phyloP scores from a whole-genome alignment of 2,329 filamentous ascomycete genomes.

The Trichocomaceae sp. region DNA sequence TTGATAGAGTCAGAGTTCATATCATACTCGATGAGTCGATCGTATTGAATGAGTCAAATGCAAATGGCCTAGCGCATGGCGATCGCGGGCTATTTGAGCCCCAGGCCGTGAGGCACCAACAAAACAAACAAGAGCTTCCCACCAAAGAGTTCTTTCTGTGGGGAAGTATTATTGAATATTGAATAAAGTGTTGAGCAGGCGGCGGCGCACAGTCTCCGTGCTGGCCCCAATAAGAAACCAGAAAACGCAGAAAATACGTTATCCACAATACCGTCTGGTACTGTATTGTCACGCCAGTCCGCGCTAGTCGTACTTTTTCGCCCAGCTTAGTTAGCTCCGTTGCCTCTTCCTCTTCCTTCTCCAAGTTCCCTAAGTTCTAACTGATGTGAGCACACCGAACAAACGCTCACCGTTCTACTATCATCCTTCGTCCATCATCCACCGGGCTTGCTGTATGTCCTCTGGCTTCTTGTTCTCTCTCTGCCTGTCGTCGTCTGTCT shows the following conservation, averaged over 20 bases:
- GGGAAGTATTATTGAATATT: too few species aligned
- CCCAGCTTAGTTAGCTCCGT: background rate
- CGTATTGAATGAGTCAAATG: too few species aligned
- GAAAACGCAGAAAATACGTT: background rate
- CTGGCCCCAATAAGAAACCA: background rate
- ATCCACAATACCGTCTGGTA: background rate
- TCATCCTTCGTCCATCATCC: background rate
- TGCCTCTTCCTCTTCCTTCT: background rate
- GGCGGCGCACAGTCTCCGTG: background rate
- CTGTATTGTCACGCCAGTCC: background rate
- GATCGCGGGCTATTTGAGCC: background rate
- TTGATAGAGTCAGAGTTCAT: too few species aligned
- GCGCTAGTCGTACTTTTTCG: conserved; percentile 6
- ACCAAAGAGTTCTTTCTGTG: background rate
- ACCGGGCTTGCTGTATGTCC: background rate
- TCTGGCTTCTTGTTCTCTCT: background rate
- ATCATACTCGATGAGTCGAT: too few species aligned
- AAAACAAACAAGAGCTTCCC: background rate
- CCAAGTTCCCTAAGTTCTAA: too few species aligned
- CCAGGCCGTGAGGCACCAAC: background rate
- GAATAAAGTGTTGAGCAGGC: conserved; percentile 7
- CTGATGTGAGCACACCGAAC: too few species aligned
- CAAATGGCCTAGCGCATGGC: background rate
- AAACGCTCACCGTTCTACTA: too few species aligned
- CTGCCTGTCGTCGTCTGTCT: background rate